Evolutionary conservation across 306 rosid species (phyloP).

Genomic region (Astragalus membranaceus): DNA sequence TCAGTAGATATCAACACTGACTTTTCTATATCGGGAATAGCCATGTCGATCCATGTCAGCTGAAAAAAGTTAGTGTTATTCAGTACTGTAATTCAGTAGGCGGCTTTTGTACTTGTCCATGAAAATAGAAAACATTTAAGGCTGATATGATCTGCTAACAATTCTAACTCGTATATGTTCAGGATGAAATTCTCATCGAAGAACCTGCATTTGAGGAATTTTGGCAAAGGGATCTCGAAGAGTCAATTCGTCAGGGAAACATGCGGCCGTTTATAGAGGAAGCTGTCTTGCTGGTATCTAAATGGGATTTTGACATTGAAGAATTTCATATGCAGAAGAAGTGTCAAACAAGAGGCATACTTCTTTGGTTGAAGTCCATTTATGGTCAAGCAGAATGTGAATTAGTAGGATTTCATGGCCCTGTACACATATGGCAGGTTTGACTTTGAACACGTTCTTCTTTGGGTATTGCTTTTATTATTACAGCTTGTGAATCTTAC

Average conservation of each 20-base stretch:
- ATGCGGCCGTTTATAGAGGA: constrained; percentile 73
- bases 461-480: not conserved
- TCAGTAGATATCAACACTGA: not conserved
- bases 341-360: constrained; percentile 61
- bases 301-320: constrained; percentile 72
- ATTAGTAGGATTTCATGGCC: constrained; percentile 78
- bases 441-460: constrained; percentile 35
- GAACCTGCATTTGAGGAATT: constrained; percentile 56
- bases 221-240: constrained; percentile 81
- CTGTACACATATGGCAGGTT: constrained; percentile 93
- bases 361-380: constrained; percentile 79
- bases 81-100: not conserved
- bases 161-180: constrained; percentile 17
- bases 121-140: not conserved
- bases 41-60: too few relatives aligned
- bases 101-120: not conserved
- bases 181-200: constrained; percentile 74
- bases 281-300: constrained; percentile 68
- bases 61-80: not conserved
- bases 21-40: not conserved
- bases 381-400: constrained; percentile 78
- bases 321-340: constrained; percentile 74
- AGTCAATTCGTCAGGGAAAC: constrained; percentile 76
- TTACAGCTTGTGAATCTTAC: not conserved
- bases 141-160: not conserved